These are phyloP conservation scores for Nannochloropsis salina DNA, from an alignment of 108 stramenopile genomes.

Conservation along the genomic window DNA sequence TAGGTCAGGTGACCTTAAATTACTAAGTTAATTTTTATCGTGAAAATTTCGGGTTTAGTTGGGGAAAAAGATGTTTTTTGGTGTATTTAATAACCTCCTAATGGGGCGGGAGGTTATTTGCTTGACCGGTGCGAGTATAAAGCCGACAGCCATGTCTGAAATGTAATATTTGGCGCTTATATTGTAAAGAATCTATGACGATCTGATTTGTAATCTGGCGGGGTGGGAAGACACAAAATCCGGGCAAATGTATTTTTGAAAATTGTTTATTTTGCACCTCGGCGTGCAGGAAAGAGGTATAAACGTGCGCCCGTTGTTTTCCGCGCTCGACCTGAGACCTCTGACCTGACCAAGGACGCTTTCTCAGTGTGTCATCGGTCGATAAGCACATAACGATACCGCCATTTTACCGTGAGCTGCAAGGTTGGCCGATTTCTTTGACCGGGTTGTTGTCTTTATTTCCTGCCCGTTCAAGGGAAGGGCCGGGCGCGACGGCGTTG, in stretches of 20 bases:
- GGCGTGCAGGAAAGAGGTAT: too few species aligned
- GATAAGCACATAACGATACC: too few species aligned
- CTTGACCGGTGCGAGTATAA: not conserved
- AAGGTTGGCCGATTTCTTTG: too few species aligned
- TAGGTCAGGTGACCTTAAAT: not conserved
- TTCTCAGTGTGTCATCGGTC: too few species aligned
- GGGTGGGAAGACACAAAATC: too few species aligned
- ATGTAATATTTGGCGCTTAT: not conserved
- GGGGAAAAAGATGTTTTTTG: not conserved
- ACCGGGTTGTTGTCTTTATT: too few species aligned
- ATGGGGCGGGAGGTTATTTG: not conserved
- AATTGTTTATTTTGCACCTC: not conserved
- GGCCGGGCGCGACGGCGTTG: not conserved
- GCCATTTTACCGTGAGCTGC: too few species aligned
- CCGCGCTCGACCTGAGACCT: too few species aligned
- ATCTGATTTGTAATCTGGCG: too few species aligned
- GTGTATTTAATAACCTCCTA: not conserved
- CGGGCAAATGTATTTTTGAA: not conserved
- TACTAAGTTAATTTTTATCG: not conserved
- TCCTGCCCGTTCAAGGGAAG: too few species aligned
- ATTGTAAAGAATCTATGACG: not conserved
- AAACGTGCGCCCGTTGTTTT: too few species aligned
- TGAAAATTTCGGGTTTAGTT: not conserved
- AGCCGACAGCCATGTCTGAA: not conserved
- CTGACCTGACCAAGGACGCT: too few species aligned